phyloP scores from a whole-genome alignment of 2,329 filamentous ascomycete genomes.

The Penicillium italicum region DNA sequence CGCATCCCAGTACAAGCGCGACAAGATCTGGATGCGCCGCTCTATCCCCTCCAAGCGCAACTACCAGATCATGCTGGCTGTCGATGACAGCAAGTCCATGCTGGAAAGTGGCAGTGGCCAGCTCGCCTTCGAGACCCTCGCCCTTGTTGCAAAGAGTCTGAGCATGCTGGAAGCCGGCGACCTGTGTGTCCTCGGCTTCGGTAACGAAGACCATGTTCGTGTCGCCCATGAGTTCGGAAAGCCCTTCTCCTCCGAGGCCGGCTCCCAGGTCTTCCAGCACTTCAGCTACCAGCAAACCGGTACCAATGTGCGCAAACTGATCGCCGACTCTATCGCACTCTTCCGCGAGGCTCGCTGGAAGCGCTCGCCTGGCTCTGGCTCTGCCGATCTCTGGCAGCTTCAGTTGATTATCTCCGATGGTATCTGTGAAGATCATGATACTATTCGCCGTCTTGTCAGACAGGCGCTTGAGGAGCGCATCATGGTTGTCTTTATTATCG shows the following conservation, averaged over 20 bases:
- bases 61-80: slow-evolving; percentile 95
- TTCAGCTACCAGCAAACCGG: slow-evolving; percentile 82
- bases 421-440: slow-evolving; percentile 83
- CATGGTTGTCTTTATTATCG: slow-evolving; percentile 97
- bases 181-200: slow-evolving; percentile 87
- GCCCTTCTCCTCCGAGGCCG: slow-evolving; percentile 76
- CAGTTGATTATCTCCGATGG: slow-evolving; percentile 92
- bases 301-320: slow-evolving; percentile 78
- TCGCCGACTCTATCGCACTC: slow-evolving; percentile 71
- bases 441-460: slow-evolving; percentile 75
- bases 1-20: slow-evolving; percentile 93
- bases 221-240: slow-evolving; percentile 81
- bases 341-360: slow-evolving; percentile 73
- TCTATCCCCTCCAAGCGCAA: slow-evolving; percentile 86
- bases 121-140: slow-evolving; percentile 89
- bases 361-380: slow-evolving; percentile 49
- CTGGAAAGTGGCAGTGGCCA: slow-evolving; percentile 71
- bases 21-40: slow-evolving; percentile 99
- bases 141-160: slow-evolving; percentile 81
- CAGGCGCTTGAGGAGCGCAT: slow-evolving; percentile 90
- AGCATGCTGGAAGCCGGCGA: slow-evolving; percentile 93
- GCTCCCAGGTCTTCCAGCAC: slow-evolving; percentile 75
- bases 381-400: slow-evolving; percentile 86
- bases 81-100: slow-evolving; percentile 96
- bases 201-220: slow-evolving; percentile 65